Evolutionary conservation across 2,329 filamentous ascomycete genomes (phyloP).

Genomic region (Botrytis tulipae): DNA sequence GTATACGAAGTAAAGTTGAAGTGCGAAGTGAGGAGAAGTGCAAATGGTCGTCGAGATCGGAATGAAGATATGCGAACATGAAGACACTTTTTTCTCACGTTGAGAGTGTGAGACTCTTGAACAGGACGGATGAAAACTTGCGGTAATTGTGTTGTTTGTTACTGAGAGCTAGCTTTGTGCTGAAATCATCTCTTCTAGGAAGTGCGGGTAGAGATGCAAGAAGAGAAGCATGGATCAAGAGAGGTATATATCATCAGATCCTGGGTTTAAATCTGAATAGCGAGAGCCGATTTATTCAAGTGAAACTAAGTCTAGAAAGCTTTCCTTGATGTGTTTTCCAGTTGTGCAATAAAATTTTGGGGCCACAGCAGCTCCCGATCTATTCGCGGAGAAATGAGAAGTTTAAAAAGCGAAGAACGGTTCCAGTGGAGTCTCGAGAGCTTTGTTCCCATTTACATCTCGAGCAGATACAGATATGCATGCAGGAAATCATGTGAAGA

Average conservation of each 20-base stretch:
- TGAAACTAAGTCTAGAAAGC: background rate
- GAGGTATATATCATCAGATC: background rate
- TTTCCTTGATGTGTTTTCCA: background rate
- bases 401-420: rapidly evolving
- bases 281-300: background rate
- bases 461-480: background rate
- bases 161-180: background rate
- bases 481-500: background rate
- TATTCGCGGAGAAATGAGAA: background rate
- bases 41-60: background rate
- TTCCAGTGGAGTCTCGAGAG: background rate
- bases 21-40: background rate
- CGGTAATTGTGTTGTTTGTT: background rate
- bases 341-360: background rate
- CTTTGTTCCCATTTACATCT: background rate
- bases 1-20: background rate
- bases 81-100: background rate
- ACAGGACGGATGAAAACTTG: background rate
- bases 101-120: background rate
- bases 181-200: background rate
- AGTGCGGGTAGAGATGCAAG: background rate
- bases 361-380: background rate
- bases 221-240: background rate
- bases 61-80: background rate
- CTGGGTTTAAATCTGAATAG: background rate